Evolutionary conservation across 306 rosid species (phyloP).

Genomic region (Rosa persica): DNA sequence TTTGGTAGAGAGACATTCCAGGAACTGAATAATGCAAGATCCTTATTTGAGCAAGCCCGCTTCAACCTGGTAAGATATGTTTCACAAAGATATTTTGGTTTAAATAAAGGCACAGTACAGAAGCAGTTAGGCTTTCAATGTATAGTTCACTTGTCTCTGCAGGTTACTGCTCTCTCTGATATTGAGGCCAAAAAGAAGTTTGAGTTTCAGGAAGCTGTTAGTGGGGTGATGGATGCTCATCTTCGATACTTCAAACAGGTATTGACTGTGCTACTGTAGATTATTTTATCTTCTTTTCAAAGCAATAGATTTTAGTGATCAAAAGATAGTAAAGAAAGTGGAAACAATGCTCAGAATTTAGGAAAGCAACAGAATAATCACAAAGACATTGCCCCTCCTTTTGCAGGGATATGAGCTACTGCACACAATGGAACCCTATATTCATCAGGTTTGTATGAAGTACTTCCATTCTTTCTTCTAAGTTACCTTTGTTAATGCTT

Average conservation of each 20-base stretch:
- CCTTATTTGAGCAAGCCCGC: constrained; percentile 76
- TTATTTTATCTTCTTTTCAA: background rate
- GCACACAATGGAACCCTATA: constrained; percentile 66
- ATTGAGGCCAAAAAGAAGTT: constrained; percentile 67
- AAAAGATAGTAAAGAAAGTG: background rate
- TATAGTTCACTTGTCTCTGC: constrained; percentile 24
- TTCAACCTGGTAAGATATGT: constrained; percentile 66
- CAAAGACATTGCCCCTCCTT: background rate
- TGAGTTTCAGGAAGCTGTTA: constrained; percentile 70
- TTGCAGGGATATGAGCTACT: constrained; percentile 58
- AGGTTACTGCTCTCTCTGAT: constrained; percentile 62
- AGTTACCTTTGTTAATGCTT: background rate
- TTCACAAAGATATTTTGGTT: constrained; percentile 12
- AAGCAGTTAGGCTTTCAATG: constrained; percentile 27
- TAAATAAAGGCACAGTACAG: constrained; percentile 20
- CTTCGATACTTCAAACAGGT: constrained; percentile 87
- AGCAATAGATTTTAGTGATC: background rate
- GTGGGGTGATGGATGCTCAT: constrained; percentile 83
- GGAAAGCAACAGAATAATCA: background rate
- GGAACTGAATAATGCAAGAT: constrained; percentile 69
- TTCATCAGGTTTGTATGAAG: constrained; percentile 63
- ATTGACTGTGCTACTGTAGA: background rate
- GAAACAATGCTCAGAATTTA: background rate
- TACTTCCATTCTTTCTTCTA: background rate
- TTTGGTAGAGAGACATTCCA: constrained; percentile 68